These are phyloP conservation scores for Salix arbutifolia DNA, from an alignment of 345 rosid genomes.

Conservation along the genomic window DNA sequence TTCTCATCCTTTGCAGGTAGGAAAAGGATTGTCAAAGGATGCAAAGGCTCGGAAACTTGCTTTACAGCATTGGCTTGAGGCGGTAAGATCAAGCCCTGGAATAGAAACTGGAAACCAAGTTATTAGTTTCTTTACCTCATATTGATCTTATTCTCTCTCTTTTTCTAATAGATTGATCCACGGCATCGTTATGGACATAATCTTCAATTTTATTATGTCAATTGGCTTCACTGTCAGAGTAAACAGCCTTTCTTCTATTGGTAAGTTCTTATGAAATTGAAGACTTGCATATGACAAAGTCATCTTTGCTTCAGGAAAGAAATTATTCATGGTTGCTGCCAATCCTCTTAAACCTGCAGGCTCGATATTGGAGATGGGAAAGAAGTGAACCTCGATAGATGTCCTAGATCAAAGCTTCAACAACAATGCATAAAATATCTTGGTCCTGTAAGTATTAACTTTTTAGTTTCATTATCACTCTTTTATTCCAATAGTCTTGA, in stretches of 20 bases:
- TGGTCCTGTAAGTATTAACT: slow-evolving; percentile 66
- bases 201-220: slow-evolving; percentile 79
- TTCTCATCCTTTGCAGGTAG: slow-evolving; percentile 45
- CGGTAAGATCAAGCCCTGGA: slow-evolving; percentile 45
- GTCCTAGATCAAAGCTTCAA: slow-evolving; percentile 66
- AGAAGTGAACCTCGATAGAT: slow-evolving; percentile 62
- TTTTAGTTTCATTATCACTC: background rate
- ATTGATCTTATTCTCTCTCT: slow-evolving; percentile 14
- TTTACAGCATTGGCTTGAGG: slow-evolving; percentile 96
- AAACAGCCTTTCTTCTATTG: slow-evolving; percentile 85
- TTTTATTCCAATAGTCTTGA: background rate
- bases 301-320: background rate
- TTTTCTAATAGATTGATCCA: slow-evolving; percentile 70
- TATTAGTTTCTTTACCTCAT: slow-evolving; percentile 5
- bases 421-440: slow-evolving; percentile 95
- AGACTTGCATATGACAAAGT: background rate
- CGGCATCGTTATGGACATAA: slow-evolving; percentile 95
- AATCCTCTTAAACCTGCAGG: slow-evolving; percentile 45
- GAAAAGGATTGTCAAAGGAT: slow-evolving; percentile 84
- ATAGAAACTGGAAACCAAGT: background rate
- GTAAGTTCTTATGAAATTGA: slow-evolving; percentile 34
- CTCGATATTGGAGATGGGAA: slow-evolving; percentile 86
- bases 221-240: slow-evolving; percentile 83
- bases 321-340: slow-evolving; percentile 5
- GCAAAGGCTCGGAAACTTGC: slow-evolving; percentile 83